Base-by-base conservation (phyloP, 257 asterid species). In the Solanum lignicaule region DNA sequence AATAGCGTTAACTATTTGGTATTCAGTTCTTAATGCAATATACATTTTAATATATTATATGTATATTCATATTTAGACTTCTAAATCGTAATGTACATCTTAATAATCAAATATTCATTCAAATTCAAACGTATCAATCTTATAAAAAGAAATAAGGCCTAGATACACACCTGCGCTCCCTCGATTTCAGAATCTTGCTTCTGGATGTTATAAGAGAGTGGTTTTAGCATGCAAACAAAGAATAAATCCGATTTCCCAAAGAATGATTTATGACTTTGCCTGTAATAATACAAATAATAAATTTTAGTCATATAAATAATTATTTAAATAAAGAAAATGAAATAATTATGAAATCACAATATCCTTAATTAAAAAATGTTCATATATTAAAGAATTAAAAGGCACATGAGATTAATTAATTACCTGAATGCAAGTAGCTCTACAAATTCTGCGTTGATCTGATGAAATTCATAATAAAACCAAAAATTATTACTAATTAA, bases 341-440 rank as follows among this genome's bases (percentile, higher is more conserved):
- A 38, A 41, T 6, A 48, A 38, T 9, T 39, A 41, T 79, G 31
- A 38, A 76, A 38, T 75, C 9, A 41, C 48, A 32, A 74, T 2
- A 8, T 75, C 41, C 16, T 75, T 75, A 12, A 33, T 18, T 18
- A 33, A 75, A 48, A 39, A 48, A 48, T 36, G 32, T 36, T 32
- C 43, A 32, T 33, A 8, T 5, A 58, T 65, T 39, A 79, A 35
- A 76, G 4, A 76, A 20, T 55, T 55, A 55, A 35, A 43, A 23
- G 38, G 18, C 12, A 41, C 39, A 48, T 76, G n/a, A 82, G 36
- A 27, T 52, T 52, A 52, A 9, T 23, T 66, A 31, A 76, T 86
- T 91, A 96, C 99, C 98, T 95, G 92, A 97, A 94, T 60, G 99
- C 95, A 58, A 97, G 92, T 68, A 97, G 88, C 89, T 97, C 98